phyloP scores from a whole-genome alignment of 2,329 filamentous ascomycete genomes.

The Calcarisporium arbuscula region DNA sequence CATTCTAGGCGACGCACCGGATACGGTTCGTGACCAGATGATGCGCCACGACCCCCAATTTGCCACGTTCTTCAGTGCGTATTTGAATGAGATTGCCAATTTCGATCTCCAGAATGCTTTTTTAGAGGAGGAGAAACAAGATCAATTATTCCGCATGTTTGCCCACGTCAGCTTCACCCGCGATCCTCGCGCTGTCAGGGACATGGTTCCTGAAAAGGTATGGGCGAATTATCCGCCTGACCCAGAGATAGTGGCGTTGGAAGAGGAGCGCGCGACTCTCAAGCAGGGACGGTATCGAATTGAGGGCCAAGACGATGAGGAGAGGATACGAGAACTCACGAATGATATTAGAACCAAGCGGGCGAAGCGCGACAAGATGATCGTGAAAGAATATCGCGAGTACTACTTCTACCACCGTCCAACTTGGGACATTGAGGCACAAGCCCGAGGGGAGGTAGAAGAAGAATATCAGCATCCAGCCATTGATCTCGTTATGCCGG shows the following conservation, averaged over 20 bases:
- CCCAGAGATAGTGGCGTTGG: slow-evolving; percentile 18
- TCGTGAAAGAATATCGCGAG: slow-evolving; percentile 17
- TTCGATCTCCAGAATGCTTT: slow-evolving; percentile 24
- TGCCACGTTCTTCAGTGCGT: slow-evolving; percentile 19
- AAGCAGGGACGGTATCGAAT: slow-evolving; percentile 20
- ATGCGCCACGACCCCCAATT: slow-evolving; percentile 21
- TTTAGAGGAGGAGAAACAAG: slow-evolving; percentile 13
- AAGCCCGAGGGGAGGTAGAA: slow-evolving; percentile 10
- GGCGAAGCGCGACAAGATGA: slow-evolving; percentile 10
- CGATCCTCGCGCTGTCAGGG: slow-evolving; percentile 16
- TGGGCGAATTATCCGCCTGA: slow-evolving; percentile 16
- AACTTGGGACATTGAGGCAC: slow-evolving; percentile 21
- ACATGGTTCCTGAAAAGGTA: slow-evolving; percentile 24
- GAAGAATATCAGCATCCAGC: slow-evolving; percentile 14
- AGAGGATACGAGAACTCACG: slow-evolving; percentile 16
- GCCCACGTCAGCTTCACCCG: slow-evolving; percentile 17
- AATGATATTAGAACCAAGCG: slow-evolving; percentile 15
- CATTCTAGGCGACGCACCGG: slow-evolving; percentile 15
- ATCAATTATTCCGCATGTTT: slow-evolving; percentile 9
- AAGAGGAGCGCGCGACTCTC: slow-evolving; percentile 13
- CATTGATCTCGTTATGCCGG: slow-evolving; percentile 14
- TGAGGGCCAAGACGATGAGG: slow-evolving; percentile 14
- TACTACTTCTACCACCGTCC: slow-evolving; percentile 21
- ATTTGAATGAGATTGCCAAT: slow-evolving; percentile 21
- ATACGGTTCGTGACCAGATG: slow-evolving; percentile 21